Base-by-base conservation (phyloP, 1,139 yeast species). In the Sugiyamaella novakii region DNA sequence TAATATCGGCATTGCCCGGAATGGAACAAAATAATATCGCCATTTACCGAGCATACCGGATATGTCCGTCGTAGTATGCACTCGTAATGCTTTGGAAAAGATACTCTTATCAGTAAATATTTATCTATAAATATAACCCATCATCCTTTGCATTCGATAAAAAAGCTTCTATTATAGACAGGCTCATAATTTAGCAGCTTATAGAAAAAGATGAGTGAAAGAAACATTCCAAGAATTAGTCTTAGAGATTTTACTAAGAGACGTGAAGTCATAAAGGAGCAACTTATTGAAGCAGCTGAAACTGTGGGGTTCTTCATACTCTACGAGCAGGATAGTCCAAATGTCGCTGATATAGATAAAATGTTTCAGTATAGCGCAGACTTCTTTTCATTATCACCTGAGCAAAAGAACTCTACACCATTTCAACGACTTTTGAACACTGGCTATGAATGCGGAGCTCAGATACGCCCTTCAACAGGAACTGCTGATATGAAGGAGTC, bases 401-500 rank as follows among this genome's bases (percentile, higher is more conserved):
- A 46, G 8, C 36, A n/a, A 27, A 46, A 46, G 15, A 30, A 33
- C 39, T 40, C 39, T 18, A 22, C 37, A 5, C 31, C 49, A 2
- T 43, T 38, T 40, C 38, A 45, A 18, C 34, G 46, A 5, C 22
- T 22, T 8, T 15, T 15, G 8, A 31, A 31, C 35, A 21, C 35
- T 5, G 35, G 35, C 7, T 31, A 21, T 19, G 35, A 31, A 21
- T 15, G 17, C 10, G 17, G 17, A 11, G 19, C 35, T 15, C 35
- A 31, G 21, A 31, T 31, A 10, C 19, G 35, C 19, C 35, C 35
- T 6, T 31, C 35, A 5, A 31, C 35, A 7, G 35, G 35, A 33
- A 34, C 40, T n/a, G 46, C 49, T 10, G 49, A 46, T 18, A 24
- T 28, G 14, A 46, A 46, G 27, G 49, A 46, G 24, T 46, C 49